Evolutionary conservation across 1,139 yeast species (phyloP).

Genomic region (Blastobotrys arbuscula): DNA sequence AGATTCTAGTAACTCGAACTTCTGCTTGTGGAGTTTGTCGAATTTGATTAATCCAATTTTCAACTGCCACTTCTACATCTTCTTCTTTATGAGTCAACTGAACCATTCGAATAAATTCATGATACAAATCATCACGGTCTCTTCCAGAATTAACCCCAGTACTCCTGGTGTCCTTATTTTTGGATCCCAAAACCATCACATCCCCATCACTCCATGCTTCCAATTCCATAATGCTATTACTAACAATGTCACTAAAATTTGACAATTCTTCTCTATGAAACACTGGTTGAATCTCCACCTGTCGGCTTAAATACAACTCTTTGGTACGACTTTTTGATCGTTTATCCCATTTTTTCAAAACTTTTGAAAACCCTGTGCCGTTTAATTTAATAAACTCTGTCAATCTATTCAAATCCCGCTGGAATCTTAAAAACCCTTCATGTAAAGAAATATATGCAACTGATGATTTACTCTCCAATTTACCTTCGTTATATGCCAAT

Average conservation of each 20-base stretch:
- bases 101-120: conserved; percentile 50
- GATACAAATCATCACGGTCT: conserved; percentile 54
- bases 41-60: conserved; percentile 47
- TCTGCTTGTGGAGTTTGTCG: conserved; percentile 40
- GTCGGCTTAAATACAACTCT: conserved; percentile 83
- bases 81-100: conserved; percentile 28
- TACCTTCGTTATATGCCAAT: conserved; percentile 46
- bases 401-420: conserved; percentile 78
- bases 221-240: conserved; percentile 69
- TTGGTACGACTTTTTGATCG: conserved; percentile 91
- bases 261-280: conserved; percentile 88
- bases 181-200: conserved; percentile 30
- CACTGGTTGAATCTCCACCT: conserved; percentile 94
- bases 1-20: conserved; percentile 55
- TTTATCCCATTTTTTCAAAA: conserved; percentile 95
- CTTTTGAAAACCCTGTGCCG: conserved; percentile 93
- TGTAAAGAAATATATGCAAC: conserved; percentile 62
- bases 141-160: conserved; percentile 14
- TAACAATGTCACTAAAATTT: conserved; percentile 75
- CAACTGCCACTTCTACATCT: conserved; percentile 26
- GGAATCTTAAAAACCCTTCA: conserved; percentile 84
- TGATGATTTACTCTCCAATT: conserved; percentile 40
- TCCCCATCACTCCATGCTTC: conserved; percentile 87
- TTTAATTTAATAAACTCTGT: conserved; percentile 92
- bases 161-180: conserved; percentile 9